Evolutionary conservation across 768 basidiomycete species (phyloP), one percentile per base, ranked within the genome.

Genomic region (Asterophora parasitica): DNA sequence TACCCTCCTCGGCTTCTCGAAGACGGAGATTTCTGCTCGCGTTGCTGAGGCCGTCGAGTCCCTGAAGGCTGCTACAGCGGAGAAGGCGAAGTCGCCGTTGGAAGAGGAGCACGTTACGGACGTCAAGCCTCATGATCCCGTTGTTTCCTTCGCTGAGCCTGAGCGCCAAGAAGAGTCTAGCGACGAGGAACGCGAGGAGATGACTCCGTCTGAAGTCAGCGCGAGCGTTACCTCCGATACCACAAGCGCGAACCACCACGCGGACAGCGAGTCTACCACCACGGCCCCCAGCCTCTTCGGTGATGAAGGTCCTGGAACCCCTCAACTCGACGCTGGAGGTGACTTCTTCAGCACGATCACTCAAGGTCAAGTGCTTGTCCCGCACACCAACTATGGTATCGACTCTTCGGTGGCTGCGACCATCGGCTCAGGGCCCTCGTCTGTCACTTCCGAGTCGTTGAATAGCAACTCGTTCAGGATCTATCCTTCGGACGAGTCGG

Each of bases 351-450:
- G 80, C 52, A 84, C 78, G 32, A 68, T 77, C 9, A 70, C 72
- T 1, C 74, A 77, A 42, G 71, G 72, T 11, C 67, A 67, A 12
- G 74, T 90, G 44, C 65, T 73, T 27, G 77, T 93, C 4, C 92
- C 92, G 0, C 92, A 92, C 54, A 82, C 77, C 41, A 88, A 83
- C 56, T 87, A 90, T 49, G 79, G 78, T 4, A 65, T 85, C 27
- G 92, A 92, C 59, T 94, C 93, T 0, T 92, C 90, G 2, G 92
- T 94, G 11, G 95, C 94, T 15, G 95, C 95, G 0, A 99, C 95
- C 0, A 77, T 90, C 20, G 95, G 95, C n/a, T 93, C 91, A 2
- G 76, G 91, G 2, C 83, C 92, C 2, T 90, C 91, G 0, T 92
- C 90, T 6, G 76, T 88, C 30, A 78, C 82, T 0, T 86, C 84